These are phyloP conservation scores for Schoenoplectus tabernaemontani DNA, from an alignment of 202 grass and related monocot genomes.

Conservation along the genomic window DNA sequence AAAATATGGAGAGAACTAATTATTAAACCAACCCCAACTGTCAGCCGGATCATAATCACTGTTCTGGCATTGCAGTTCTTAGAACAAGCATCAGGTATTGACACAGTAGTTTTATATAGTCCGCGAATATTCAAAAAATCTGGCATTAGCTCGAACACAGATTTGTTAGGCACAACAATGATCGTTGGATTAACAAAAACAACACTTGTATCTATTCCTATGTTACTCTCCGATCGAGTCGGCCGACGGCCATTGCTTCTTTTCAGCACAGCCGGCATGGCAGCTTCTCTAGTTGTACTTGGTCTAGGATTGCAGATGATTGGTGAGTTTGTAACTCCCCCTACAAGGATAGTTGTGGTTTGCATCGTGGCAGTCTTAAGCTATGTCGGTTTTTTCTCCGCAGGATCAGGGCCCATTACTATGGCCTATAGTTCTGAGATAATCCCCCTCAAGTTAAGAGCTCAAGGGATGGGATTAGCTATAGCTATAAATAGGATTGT, in stretches of 20 bases:
- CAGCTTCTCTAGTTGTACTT: conserved; percentile 10
- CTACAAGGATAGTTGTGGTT: conserved; percentile 20
- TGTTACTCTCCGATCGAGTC: conserved; percentile 26
- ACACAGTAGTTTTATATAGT: conserved; percentile 23
- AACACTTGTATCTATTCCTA: conserved; percentile 16
- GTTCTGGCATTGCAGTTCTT: conserved; percentile 22
- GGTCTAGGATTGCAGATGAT: not conserved
- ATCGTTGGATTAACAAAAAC: conserved; percentile 27
- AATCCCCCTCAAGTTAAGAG: too few species aligned
- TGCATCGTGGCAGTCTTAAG: conserved; percentile 33
- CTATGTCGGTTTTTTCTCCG: conserved; percentile 42
- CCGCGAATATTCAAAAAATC: conserved; percentile 14
- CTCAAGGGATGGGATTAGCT: too few species aligned
- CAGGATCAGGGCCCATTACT: conserved; percentile 41
- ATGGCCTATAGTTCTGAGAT: conserved; percentile 46
- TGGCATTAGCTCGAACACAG: not conserved
- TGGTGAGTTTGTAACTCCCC: not conserved
- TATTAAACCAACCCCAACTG: not conserved
- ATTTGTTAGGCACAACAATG: conserved; percentile 15
- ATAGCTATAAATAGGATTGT: conserved; percentile 47
- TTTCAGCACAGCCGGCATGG: conserved; percentile 22
- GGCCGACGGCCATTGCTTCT: conserved; percentile 32
- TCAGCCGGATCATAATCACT: not conserved
- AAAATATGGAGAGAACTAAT: conserved; percentile 10
- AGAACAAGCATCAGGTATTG: conserved; percentile 22